Conservation (phyloP, 306 rosid species). For the Cicer arietinum region DNA sequence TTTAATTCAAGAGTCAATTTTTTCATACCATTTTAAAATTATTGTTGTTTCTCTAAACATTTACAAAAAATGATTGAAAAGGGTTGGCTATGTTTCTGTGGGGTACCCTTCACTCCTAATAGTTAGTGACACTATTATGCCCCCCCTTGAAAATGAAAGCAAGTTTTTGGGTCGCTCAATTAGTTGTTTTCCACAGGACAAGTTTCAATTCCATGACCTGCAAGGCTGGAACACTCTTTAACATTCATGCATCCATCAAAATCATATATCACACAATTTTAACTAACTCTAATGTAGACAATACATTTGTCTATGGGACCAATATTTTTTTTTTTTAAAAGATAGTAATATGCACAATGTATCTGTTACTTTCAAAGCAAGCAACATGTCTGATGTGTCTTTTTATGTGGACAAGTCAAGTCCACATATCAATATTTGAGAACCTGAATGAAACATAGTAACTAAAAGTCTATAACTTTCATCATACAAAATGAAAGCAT, state of each 20-base stretch:
- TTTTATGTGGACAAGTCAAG: constrained; percentile 23
- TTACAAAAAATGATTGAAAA: background rate
- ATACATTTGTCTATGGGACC: constrained; percentile 13
- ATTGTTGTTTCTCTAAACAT: background rate
- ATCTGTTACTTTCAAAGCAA: constrained; percentile 32
- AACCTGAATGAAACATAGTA: constrained; percentile 28
- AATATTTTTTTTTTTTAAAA: background rate
- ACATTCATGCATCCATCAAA: constrained; percentile 51
- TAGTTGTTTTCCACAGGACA: constrained; percentile 31
- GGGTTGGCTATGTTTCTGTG: constrained; percentile 5
- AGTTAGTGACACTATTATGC: constrained; percentile 39
- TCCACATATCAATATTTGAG: constrained; percentile 40
- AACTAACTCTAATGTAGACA: constrained; percentile 40
- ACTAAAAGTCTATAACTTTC: constrained; percentile 28
- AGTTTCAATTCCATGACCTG: constrained; percentile 39
- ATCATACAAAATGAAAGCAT: constrained; percentile 36
- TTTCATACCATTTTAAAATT: too few relatives aligned
- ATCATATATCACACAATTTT: constrained; percentile 21
- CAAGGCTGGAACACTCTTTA: constrained; percentile 17
- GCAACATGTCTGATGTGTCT: constrained; percentile 7
- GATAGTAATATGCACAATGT: constrained; percentile 17
- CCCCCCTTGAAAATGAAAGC: constrained; percentile 41
- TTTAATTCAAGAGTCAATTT: too few relatives aligned
- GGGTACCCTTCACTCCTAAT: constrained; percentile 37
- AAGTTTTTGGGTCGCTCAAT: constrained; percentile 8